Evolutionary conservation across 352 stramenopile genomes (phyloP), one percentile per base, ranked within the genome.

Genomic region (Pythium graminicola): DNA sequence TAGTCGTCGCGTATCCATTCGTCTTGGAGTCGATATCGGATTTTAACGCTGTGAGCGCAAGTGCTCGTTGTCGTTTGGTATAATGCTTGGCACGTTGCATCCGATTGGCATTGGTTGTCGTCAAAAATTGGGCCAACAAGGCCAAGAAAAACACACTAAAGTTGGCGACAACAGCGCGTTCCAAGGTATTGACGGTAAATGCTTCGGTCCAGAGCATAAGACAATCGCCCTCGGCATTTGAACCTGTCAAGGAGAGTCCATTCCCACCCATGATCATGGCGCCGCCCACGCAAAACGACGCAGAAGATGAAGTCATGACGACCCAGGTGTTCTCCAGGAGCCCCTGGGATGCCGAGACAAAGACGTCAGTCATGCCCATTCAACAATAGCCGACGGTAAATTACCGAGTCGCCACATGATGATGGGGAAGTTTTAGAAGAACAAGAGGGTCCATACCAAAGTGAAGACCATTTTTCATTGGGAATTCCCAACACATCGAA

Each of bases 211-310:
- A 89, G 27, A 89, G 67, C 74, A 84, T 73, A 31, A 71, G 62
- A 60, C 79, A 89, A 70, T 89, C 79, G 46, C 62, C 56, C 27
- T 67, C 55, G 5, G 61, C 54, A 45, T 76, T 62, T 6, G 50
- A 56, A 42, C 78, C 73, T 4, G 62, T 50, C 64, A 77, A 76
- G 32, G 75, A 68, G 49, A 89, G 65, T 3, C 78, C 78, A 23
- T 63, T 55, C 42, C 67, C 72, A 52, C 78, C 78, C 78, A 89
- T 89, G 38, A 60, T 64, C 45, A 82, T 79, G 50, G 76, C 78
- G 14, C 66, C 69, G 28, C 73, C 78, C 44, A 81, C 64, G 60
- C 78, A 89, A 55, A 88, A 86, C 40, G 54, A 60, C 26, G 50
- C 26, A 31, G 46, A 83, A 52, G 51, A 35, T 20, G 50, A 59